Evolutionary conservation across 495 filamentous ascomycete genomes (phyloP).

Genomic region (Aspergillus nanangensis): DNA sequence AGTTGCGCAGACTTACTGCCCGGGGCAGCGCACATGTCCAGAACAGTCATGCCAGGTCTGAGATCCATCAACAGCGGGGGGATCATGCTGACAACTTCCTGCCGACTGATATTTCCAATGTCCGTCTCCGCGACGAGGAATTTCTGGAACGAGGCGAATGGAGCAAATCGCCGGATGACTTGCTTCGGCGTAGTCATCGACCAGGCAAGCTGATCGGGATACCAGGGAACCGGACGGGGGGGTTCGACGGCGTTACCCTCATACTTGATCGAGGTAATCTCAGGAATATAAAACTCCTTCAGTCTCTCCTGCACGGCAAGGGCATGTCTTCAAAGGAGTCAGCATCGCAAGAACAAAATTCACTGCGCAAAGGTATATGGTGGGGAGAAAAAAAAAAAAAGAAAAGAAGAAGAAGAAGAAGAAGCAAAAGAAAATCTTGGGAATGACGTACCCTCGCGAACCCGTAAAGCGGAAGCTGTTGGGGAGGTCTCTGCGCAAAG

Average conservation of each 20-base stretch:
- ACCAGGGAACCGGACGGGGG: constrained; percentile 79
- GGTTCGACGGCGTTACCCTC: constrained; percentile 78
- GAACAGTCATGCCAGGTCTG: constrained; percentile 80
- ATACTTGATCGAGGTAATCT: constrained; percentile 76
- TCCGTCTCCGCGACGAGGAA: constrained; percentile 97
- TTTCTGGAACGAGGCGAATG: constrained; percentile 93
- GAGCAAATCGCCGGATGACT: constrained; percentile 81
- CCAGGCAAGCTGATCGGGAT: constrained; percentile 91
- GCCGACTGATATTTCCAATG: constrained; percentile 93
- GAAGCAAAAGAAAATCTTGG: background rate
- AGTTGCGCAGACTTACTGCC: constrained; percentile 95
- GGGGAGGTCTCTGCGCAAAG: constrained; percentile 75
- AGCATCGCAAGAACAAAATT: constrained; percentile 5
- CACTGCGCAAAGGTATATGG: background rate
- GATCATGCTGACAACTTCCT: constrained; percentile 98
- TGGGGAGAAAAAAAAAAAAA: no score
- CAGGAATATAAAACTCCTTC: constrained; percentile 81
- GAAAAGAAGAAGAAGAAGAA: no score
- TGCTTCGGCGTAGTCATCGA: constrained; percentile 95
- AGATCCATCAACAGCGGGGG: constrained; percentile 91
- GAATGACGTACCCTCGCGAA: constrained; percentile 64
- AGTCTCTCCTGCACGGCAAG: constrained; percentile 80
- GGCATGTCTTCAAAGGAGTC: constrained; percentile 58
- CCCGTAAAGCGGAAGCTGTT: constrained; percentile 97
- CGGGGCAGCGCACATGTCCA: constrained; percentile 95